Percentiles rank a stretch among this genome's conserved stretches.
These are phyloP conservation scores for Pestalotiopsis sp. DNA, from an alignment of 2,329 filamentous ascomycete genomes.

Conservation along the genomic window DNA sequence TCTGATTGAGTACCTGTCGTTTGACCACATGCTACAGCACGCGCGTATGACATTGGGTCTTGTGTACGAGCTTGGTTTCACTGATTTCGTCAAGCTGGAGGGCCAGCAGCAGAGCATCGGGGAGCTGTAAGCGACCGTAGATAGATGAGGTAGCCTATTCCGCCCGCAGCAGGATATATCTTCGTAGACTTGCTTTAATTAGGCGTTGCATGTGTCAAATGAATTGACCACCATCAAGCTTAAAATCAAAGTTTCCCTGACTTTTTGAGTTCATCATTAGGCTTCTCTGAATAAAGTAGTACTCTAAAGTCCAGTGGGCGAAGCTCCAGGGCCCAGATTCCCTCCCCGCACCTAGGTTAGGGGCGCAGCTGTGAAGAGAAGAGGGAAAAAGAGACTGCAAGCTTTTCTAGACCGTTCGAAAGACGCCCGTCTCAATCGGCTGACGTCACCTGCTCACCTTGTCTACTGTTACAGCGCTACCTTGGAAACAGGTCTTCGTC, in stretches of 20 bases:
- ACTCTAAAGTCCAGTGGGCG: not conserved
- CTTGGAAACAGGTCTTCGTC: not conserved
- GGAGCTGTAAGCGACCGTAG: conserved; percentile 33
- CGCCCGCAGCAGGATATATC: not conserved
- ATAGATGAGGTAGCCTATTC: not conserved
- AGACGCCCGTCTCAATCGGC: not conserved
- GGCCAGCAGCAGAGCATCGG: conserved; percentile 28
- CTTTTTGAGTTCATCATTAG: no score
- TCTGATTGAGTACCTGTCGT: conserved; percentile 71
- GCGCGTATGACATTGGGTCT: conserved; percentile 81
- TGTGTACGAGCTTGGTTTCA: conserved; percentile 81
- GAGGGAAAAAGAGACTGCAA: not conserved
- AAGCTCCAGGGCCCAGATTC: not conserved
- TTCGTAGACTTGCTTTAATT: not conserved
- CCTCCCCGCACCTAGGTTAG: not conserved
- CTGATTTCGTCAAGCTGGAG: conserved; percentile 59
- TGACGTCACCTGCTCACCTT: not conserved
- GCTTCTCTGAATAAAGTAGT: no score
- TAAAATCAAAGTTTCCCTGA: no score
- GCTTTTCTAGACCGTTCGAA: not conserved
- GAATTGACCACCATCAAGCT: not conserved
- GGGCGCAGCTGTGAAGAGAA: not conserved
- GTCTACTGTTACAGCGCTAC: not conserved
- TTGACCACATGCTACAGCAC: conserved; percentile 91
- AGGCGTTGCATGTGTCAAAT: not conserved